These are phyloP conservation scores for Lactifluus subvellereus DNA, from an alignment of 768 basidiomycete species.

Conservation along the genomic window DNA sequence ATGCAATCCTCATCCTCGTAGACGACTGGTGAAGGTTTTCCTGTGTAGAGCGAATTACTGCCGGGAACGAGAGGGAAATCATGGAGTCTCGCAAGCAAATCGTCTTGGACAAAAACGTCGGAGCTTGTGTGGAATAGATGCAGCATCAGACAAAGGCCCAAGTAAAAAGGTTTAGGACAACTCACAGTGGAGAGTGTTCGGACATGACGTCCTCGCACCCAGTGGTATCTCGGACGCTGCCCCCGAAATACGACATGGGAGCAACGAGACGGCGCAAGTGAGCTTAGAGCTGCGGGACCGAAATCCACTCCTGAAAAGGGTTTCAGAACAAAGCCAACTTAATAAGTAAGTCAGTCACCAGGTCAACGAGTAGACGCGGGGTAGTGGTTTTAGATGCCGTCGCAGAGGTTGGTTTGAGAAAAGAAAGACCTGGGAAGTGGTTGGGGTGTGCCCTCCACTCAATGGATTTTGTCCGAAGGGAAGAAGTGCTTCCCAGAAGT, in stretches of 20 bases:
- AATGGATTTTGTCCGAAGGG: neutral
- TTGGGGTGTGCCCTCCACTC: neutral
- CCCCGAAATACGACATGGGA: neutral
- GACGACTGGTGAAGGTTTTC: neutral
- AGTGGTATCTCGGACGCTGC: neutral
- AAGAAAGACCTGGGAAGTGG: neutral
- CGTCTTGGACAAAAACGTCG: slow-evolving; percentile 7
- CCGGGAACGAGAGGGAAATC: slow-evolving; percentile 11
- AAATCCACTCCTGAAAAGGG: neutral
- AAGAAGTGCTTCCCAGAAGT: neutral
- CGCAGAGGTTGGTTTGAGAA: neutral
- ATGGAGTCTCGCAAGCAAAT: slow-evolving; percentile 1
- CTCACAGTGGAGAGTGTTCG: neutral
- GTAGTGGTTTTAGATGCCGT: no score
- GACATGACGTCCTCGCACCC: neutral
- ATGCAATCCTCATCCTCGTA: neutral
- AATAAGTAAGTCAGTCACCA: slow-evolving; percentile 5
- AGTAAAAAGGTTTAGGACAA: no score
- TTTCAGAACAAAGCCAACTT: neutral
- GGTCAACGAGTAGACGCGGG: neutral
- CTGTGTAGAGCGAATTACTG: neutral
- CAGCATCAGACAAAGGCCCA: neutral
- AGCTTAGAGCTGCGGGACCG: neutral
- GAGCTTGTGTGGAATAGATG: slow-evolving; percentile 2
- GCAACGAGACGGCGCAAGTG: neutral